phyloP scores from a whole-genome alignment of 306 rosid species.

The Gleditsia sinensis region DNA sequence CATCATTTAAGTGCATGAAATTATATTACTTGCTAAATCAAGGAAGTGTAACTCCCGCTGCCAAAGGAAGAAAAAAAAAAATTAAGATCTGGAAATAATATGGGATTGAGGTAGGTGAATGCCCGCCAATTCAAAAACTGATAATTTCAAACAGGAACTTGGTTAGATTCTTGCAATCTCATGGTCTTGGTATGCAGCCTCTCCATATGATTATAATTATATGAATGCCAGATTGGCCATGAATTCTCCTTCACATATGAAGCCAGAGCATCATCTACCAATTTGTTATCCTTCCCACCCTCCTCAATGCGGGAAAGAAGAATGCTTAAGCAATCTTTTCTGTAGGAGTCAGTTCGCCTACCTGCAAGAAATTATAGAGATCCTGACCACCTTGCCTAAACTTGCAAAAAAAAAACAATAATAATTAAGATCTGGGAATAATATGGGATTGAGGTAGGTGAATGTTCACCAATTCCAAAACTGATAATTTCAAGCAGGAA shows the following conservation, averaged over 20 bases:
- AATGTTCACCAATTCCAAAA: no score
- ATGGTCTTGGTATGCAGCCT: constrained; percentile 67
- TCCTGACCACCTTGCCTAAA: no score
- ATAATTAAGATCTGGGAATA: no score
- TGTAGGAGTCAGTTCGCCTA: no score
- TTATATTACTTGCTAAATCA: constrained; percentile 37
- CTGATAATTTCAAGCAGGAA: no score
- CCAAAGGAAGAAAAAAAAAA: no score
- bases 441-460: no score
- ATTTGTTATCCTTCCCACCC: constrained; percentile 85
- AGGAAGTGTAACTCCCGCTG: no score
- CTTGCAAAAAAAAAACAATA: no score
- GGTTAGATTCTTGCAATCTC: constrained; percentile 48
- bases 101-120: constrained; percentile 34
- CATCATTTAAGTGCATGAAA: constrained; percentile 31
- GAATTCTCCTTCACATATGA: constrained; percentile 77
- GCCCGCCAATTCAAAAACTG: constrained; percentile 32
- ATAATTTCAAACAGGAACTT: constrained; percentile 50
- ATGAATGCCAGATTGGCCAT: constrained; percentile 75
- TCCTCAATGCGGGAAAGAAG: constrained; percentile 88
- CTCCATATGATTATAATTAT: no score
- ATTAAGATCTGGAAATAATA: no score
- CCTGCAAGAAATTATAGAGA: no score
- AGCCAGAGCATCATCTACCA: constrained; percentile 74
- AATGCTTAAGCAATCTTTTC: constrained; percentile 93